Percentiles rank a stretch among this genome's conserved stretches.
Conservation (phyloP, 2,329 filamentous ascomycete genomes). For the Periconia sp. region DNA sequence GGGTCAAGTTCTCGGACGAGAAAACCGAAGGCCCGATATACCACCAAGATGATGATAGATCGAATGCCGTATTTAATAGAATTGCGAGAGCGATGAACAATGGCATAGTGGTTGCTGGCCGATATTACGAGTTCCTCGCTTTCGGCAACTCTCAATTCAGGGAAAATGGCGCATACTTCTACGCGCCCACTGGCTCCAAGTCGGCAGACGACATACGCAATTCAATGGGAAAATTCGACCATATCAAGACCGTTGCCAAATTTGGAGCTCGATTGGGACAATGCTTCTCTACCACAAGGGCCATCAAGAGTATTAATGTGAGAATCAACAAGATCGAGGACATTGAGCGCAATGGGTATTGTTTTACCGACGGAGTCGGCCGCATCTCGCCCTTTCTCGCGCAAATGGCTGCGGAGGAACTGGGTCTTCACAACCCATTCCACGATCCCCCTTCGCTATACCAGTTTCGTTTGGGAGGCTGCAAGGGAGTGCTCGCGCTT, state of each 20-base stretch:
- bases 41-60: slow-evolving; percentile 36
- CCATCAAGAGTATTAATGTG: slow-evolving; percentile 69
- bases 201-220: slow-evolving; percentile 77
- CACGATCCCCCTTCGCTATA: slow-evolving; percentile 76
- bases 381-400: slow-evolving; percentile 85
- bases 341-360: slow-evolving; percentile 70
- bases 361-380: slow-evolving; percentile 91
- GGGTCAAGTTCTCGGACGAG: slow-evolving; percentile 91
- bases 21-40: slow-evolving; percentile 54
- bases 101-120: slow-evolving; percentile 82
- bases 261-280: slow-evolving; percentile 89
- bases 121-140: slow-evolving; percentile 86
- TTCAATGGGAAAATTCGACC: slow-evolving; percentile 85
- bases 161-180: slow-evolving; percentile 92
- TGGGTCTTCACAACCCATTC: slow-evolving; percentile 63
- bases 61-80: slow-evolving; percentile 71
- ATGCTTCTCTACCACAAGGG: slow-evolving; percentile 91
- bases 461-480: slow-evolving; percentile 91
- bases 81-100: slow-evolving; percentile 74
- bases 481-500: slow-evolving; percentile 84
- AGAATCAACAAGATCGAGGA: slow-evolving; percentile 68
- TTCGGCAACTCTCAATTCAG: slow-evolving; percentile 96
- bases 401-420: slow-evolving; percentile 72
- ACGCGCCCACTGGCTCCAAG: slow-evolving; percentile 71
- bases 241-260: slow-evolving; percentile 86